Percentiles rank a stretch among this genome's conserved stretches.
Conservation (phyloP, 2,329 filamentous ascomycete genomes). For the Aspergillus quadrilineatus region DNA sequence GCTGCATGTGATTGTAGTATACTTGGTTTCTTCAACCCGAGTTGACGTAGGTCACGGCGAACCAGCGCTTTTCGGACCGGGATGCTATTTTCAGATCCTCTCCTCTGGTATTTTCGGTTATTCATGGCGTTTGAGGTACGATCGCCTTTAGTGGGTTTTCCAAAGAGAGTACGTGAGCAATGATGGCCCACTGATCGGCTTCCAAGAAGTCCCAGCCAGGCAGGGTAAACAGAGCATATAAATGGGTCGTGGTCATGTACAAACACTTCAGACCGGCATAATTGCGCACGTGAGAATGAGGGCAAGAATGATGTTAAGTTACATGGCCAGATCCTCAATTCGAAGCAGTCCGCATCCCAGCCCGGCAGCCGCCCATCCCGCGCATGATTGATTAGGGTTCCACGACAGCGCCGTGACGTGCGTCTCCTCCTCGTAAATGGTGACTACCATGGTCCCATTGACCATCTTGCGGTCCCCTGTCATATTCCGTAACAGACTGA, state of each 20-base stretch:
- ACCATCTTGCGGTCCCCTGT: constrained; percentile 32
- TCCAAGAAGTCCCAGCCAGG: neutral
- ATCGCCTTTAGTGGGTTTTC: neutral
- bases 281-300: neutral
- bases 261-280: neutral
- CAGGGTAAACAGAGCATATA: constrained; percentile 10
- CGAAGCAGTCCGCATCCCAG: constrained; percentile 67
- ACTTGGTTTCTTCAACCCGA: neutral
- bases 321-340: constrained; percentile 62
- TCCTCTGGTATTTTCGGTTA: neutral
- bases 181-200: neutral
- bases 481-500: constrained; percentile 33
- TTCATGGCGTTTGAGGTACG: neutral
- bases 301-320: constrained; percentile 5
- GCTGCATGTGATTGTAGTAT: neutral
- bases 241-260: neutral
- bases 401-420: constrained; percentile 63
- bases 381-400: constrained; percentile 67
- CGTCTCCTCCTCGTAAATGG: constrained; percentile 62
- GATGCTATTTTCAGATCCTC: neutral
- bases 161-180: neutral
- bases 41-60: neutral
- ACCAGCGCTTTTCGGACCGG: neutral
- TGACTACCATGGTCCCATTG: constrained; percentile 36
- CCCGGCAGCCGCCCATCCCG: constrained; percentile 66